Conservation (phyloP, 768 basidiomycete species). For the Collybiopsis luxurians region DNA sequence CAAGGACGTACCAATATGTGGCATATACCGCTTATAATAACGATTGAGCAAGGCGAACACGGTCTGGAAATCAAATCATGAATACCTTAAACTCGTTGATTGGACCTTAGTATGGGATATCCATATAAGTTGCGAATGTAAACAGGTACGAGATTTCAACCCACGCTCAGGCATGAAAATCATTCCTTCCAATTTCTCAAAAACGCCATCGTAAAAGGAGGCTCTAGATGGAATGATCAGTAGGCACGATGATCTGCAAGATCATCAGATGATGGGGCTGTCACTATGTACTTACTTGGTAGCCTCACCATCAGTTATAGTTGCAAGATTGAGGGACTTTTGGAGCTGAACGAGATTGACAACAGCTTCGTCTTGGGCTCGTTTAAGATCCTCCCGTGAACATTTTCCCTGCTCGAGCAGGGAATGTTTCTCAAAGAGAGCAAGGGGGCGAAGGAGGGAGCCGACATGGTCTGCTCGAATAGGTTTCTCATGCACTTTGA, state of each 20-base stretch:
- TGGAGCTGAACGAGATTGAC: conserved; percentile 51
- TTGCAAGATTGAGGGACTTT: conserved; percentile 50
- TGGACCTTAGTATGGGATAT: too few relatives aligned
- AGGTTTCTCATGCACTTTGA: conserved; percentile 28
- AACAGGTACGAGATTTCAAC: conserved; percentile 15
- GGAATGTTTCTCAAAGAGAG: conserved; percentile 47
- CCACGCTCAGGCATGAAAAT: conserved; percentile 46
- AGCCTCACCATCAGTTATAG: conserved; percentile 64
- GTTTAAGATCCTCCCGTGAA: conserved; percentile 40
- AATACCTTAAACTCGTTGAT: conserved; percentile 51
- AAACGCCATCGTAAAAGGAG: conserved; percentile 64
- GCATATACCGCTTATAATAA: conserved; percentile 40
- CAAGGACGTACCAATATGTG: conserved; percentile 29
- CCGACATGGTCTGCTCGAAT: conserved; percentile 60
- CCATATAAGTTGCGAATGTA: conserved; percentile 4
- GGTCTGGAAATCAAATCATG: neutral
- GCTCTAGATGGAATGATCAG: conserved; percentile 31
- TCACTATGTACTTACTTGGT: conserved; percentile 33
- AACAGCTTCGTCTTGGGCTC: conserved; percentile 53
- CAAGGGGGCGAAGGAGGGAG: conserved; percentile 52
- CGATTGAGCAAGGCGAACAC: neutral
- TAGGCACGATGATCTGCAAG: neutral
- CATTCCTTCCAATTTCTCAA: conserved; percentile 67
- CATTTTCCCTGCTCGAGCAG: conserved; percentile 40
- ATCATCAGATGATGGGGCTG: conserved; percentile 3